Evolutionary conservation across 2,329 filamentous ascomycete genomes (phyloP), one percentile per base, ranked within the genome.

Genomic region (Microdochium nivale): DNA sequence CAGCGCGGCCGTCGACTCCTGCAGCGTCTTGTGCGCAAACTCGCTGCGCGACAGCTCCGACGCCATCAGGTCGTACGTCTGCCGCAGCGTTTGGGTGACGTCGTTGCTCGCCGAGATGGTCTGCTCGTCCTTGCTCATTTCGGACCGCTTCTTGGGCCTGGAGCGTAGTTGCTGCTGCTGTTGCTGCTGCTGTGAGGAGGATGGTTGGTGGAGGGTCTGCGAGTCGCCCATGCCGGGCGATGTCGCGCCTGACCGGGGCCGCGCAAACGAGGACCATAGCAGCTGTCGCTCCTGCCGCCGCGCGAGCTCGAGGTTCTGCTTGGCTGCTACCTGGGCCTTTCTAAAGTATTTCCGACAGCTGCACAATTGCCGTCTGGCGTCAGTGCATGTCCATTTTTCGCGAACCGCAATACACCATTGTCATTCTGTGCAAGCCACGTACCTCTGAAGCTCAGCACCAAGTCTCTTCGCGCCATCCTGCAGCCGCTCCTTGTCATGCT

Each of bases 21-120:
- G 84, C 60, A 99, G 77, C 1, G 90, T 95, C 67, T 95, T 86
- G 60, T 94, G 86, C 19, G 92, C 92, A 65, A 95, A 97, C 61
- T 88, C 85, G 58, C 89, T 95, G 54, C 90, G 85, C 47, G 86
- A 83, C 8, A 99, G 80, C 73, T 96, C 91, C 3, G 83, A 78
- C 56, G 88, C 83, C 74, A 97, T 91, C 62, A 95, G 79, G 55
- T 88, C 83, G 69, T 97, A 91, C 5, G 92, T 95, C 54, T 90
- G 79, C 54, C 90, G 81, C 50, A 99, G 78, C 1, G 90, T 88
- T 48, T 83, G 76, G 2, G 92, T 97, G 51, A 97, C 87, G 72
- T 95, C 89, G 58, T 79, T 83, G 30, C 88, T 88, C 1, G 92
- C 87, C 55, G 84, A 82, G 14, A 90, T 76, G 43, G 84, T 78